phyloP scores from a whole-genome alignment of 345 rosid species.

The Leavenworthia alabamica region DNA sequence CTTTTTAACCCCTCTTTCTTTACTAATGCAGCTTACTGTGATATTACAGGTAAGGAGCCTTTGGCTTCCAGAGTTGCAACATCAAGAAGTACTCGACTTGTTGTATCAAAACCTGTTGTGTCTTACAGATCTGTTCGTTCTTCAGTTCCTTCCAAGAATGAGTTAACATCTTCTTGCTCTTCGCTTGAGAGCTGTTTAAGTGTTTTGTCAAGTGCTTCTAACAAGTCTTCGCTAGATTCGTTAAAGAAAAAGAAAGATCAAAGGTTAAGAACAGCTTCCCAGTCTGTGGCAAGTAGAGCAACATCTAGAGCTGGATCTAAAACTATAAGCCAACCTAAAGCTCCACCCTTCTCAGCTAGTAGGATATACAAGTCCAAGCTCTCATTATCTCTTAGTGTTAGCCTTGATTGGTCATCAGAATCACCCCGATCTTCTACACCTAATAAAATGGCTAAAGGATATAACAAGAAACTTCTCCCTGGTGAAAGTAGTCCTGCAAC shows the following conservation, averaged over 20 bases:
- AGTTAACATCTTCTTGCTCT: neutral
- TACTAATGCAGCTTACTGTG: slow-evolving; percentile 7
- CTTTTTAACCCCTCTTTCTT: neutral
- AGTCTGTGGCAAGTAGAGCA: slow-evolving; percentile 32
- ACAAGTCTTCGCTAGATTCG: no score
- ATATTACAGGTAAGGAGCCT: slow-evolving; percentile 34
- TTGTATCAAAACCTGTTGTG: no score
- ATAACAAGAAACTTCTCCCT: neutral
- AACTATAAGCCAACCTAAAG: slow-evolving; percentile 36
- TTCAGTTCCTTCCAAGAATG: no score
- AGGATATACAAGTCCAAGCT: slow-evolving; percentile 41
- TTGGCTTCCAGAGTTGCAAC: no score
- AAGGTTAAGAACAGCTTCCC: slow-evolving; percentile 9
- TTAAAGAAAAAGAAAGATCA: no score
- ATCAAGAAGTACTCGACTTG: no score
- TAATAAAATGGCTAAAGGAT: slow-evolving; percentile 40
- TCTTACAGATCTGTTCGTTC: no score
- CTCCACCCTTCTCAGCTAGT: slow-evolving; percentile 35
- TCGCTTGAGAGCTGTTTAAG: no score
- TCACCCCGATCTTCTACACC: slow-evolving; percentile 50
- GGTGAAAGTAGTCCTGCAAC: slow-evolving; percentile 18
- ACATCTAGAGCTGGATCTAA: slow-evolving; percentile 33
- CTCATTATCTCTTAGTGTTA: slow-evolving; percentile 62
- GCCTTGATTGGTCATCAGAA: slow-evolving; percentile 69
- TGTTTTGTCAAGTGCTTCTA: no score